Conservation (phyloP, 345 rosid genomes). For the Syzygium grande region DNA sequence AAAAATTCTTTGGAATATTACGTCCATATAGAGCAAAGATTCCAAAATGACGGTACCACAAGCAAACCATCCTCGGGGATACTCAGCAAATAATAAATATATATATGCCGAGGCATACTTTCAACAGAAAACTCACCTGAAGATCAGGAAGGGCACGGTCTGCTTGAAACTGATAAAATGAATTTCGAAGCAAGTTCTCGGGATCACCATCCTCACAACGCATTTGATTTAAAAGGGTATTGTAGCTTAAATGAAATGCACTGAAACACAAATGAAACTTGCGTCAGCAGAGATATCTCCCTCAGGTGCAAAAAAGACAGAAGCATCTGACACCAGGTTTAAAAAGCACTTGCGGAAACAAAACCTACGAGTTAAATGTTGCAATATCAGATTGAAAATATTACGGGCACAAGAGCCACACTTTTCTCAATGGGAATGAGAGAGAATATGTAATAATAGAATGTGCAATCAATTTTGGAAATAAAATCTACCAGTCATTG, state of each 20-base stretch:
- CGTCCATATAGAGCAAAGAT: not conserved
- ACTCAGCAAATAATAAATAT: not conserved
- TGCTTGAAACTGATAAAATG: slow-evolving; percentile 97
- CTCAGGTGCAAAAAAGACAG: not conserved
- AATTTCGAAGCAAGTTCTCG: slow-evolving; percentile 91
- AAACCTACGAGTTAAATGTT: not conserved
- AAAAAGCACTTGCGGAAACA: not conserved
- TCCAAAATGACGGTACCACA: not conserved
- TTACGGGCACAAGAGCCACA: not conserved
- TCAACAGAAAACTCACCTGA: slow-evolving; percentile 43
- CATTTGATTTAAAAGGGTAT: slow-evolving; percentile 96
- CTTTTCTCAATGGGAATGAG: not conserved
- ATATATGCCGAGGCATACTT: not conserved
- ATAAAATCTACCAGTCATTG: not conserved
- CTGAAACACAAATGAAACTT: slow-evolving; percentile 25
- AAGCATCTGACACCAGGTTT: not conserved
- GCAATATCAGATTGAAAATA: not conserved
- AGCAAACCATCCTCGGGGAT: not conserved
- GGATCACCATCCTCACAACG: slow-evolving; percentile 95
- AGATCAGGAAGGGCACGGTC: slow-evolving; percentile 89
- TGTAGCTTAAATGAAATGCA: slow-evolving; percentile 97
- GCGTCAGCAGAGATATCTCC: not conserved
- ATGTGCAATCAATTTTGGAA: not conserved
- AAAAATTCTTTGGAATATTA: not conserved
- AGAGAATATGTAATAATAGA: not conserved